Conservation (phyloP, 176 grass and related monocot genomes). For the Musa beccarii region DNA sequence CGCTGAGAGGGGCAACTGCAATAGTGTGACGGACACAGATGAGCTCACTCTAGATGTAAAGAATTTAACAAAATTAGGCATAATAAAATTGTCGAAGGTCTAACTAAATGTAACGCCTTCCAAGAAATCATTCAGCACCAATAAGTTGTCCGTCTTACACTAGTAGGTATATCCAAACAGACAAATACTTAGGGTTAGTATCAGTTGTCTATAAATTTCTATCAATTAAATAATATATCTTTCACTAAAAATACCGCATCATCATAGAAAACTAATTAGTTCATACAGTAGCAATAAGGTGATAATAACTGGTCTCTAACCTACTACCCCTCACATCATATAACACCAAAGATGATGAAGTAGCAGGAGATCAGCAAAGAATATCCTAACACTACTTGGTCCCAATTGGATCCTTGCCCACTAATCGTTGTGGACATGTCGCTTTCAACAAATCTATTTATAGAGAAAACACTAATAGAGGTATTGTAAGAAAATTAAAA, state of each 20-base stretch:
- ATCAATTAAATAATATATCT: no score
- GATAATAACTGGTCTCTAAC: background rate
- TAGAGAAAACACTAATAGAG: background rate
- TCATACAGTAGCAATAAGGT: background rate
- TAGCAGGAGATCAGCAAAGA: background rate
- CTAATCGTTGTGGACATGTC: background rate
- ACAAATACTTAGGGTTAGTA: background rate
- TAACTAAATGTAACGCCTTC: no score
- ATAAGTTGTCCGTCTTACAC: no score
- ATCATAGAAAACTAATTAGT: background rate
- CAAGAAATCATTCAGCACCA: no score
- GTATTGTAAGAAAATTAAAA: no score
- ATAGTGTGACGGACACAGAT: constrained; percentile 1
- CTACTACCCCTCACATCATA: background rate
- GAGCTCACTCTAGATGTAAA: background rate
- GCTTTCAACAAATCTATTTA: background rate
- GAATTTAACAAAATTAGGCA: background rate
- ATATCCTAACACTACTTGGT: background rate
- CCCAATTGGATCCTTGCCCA: no score
- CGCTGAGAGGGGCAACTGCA: constrained; percentile 27
- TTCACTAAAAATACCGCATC: background rate
- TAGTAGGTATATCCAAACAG: background rate
- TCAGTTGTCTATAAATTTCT: no score
- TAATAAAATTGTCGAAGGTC: background rate
- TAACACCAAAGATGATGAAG: background rate